Conservation (phyloP, 148 eudicot genomes). For the Amaranthus cruentus region DNA sequence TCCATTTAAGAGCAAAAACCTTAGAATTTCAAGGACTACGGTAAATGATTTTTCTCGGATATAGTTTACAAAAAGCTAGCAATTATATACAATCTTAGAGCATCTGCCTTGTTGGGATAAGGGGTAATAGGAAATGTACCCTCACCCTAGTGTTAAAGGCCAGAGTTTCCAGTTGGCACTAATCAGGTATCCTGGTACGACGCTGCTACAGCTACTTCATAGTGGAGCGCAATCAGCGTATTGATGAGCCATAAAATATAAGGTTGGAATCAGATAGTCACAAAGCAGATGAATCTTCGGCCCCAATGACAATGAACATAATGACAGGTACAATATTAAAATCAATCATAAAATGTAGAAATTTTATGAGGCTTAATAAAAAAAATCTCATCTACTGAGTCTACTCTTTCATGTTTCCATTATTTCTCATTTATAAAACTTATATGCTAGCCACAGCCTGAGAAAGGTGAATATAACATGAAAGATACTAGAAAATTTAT, state of each 20-base stretch:
- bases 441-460: neutral
- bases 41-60: too few relatives aligned
- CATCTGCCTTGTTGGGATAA: neutral
- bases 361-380: too few relatives aligned
- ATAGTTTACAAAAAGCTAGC: too few relatives aligned
- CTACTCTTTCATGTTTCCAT: neutral
- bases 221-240: neutral
- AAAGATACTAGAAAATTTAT: conserved; percentile 6
- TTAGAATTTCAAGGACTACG: too few relatives aligned
- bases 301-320: neutral
- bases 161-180: neutral
- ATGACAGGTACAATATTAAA: neutral
- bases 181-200: neutral
- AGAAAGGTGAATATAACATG: neutral
- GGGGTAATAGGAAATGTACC: neutral
- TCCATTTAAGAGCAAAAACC: too few relatives aligned
- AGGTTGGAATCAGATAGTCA: neutral
- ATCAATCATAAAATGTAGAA: neutral
- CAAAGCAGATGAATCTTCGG: neutral
- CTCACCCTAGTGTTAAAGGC: neutral
- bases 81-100: neutral
- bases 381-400: neutral
- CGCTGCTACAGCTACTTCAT: neutral
- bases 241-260: neutral
- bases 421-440: neutral